Base-by-base conservation (phyloP, 2,329 filamentous ascomycete genomes). In the Sodiomyces alkalinus region DNA sequence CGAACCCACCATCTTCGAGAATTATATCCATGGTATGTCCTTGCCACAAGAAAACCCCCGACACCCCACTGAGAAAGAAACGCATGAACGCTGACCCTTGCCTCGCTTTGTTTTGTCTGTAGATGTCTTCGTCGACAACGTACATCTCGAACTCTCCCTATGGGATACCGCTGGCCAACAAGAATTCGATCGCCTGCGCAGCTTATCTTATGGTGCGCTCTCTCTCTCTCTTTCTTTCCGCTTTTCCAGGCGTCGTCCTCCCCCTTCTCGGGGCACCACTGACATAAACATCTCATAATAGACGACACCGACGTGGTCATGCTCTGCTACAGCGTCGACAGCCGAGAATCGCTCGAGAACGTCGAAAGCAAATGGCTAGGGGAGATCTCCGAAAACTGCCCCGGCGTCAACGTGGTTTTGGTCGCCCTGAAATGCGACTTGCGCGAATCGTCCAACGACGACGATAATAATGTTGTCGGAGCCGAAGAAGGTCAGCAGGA, bases 131-230 rank as follows among this genome's bases (percentile, higher is more conserved):
- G 90, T 98, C 51, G 90, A 98, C 52, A 86, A 79, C 49, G 81
- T 86, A 29, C 87, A 96, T 57, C 92, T 98, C 52, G 90, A 98
- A 55, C 68, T 98, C 31, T 94, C 87, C 33, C 68, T 98, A 34
- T 98, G 90, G 90, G 90, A 98, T 54, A 98, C 90, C 0, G 90
- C 90, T 21, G 90, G 90, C 16, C 90, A 98, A 58, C 90, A 98
- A 63, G 90, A 98, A 69, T 98, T 96, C 60, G 90, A 98, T 58
- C 76, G 90, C 29, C 61, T 98, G 54, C 80, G 90, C 47, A 92
- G 85, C 39, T 72, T 98, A 31, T 94, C 86, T 27, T 98, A 98
- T 56, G 90, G 86, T 65, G 49, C 13, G 21, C 5, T 17, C 11
- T 11, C 21, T 12, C n/a, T 4, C 2, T 17, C 6, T n/a, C 27